Evolutionary conservation across 495 filamentous ascomycete genomes (phyloP), one percentile per base, ranked within the genome.

Genomic region (Daldinia caldariorum): DNA sequence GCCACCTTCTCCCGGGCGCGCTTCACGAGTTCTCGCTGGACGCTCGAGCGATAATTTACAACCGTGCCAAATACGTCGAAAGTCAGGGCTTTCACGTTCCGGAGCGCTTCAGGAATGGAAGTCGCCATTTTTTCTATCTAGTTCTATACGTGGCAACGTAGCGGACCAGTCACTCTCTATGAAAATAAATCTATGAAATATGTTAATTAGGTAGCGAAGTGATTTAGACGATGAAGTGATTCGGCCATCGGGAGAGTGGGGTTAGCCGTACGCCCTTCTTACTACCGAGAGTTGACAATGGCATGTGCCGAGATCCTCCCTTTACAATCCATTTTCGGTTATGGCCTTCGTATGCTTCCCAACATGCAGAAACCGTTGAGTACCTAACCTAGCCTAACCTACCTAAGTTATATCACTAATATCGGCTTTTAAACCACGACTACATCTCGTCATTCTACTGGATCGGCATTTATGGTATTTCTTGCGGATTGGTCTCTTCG

Each of bases 41-140:
- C 83, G 34, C 85, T 84, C 34, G 78, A 80, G 57, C 91, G 86
- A 89, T 90, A 92, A 80, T 92, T 82, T 29, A 94, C 91, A 58
- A 89, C 84, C 4, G 92, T 94, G 67, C 92, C 92, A 79, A 94
- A 94, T 72, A 91, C 82, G 74, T 86, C 84, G 65, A 86, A 87
- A 26, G 81, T 82, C n/a, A 87, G 71, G 14, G 80, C 84, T 64
- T 84, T 83, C 62, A 84, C 39, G 37, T 71, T 57, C 14, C 60
- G 65, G 14, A 72, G 61, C 9, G 65, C 61, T 47, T 67, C 65
- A 18, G 70, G 65, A 29, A 66, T 50, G 5, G 50, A 41, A 6
- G 32, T 9, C 35, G 70, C 20, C 70, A 72, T 72, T 58, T 43
- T 56, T 18, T 43, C 13, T 18, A 22, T 29, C 47, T 26, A 26